Conservation (phyloP, 169 alveolate genomes). For the Babesia ovis region DNA sequence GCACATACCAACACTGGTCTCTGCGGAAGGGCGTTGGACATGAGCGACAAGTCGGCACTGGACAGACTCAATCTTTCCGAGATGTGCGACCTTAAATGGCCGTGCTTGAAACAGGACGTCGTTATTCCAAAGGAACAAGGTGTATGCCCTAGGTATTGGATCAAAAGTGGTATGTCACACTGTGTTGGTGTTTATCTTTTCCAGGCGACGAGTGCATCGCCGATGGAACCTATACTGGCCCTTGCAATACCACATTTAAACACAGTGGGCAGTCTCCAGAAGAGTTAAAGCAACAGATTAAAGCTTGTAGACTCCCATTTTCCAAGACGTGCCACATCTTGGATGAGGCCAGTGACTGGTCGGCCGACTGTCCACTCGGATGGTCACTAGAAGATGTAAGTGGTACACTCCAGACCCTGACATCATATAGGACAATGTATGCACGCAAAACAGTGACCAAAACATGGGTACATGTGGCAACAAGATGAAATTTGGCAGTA, state of each 20-base stretch:
- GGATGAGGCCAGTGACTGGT: constrained; percentile 36
- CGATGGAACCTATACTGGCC: constrained; percentile 67
- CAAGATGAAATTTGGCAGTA: constrained; percentile 9
- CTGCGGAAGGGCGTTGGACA: constrained; percentile 67
- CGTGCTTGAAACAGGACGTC: constrained; percentile 53
- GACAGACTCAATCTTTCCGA: constrained; percentile 66
- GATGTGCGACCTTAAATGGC: constrained; percentile 72
- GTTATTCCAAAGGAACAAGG: constrained; percentile 22
- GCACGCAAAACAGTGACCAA: constrained; percentile 14
- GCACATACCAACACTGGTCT: constrained; percentile 41
- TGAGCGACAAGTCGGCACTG: constrained; percentile 54
- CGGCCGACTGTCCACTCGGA: constrained; percentile 59
- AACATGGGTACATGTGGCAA: constrained; percentile 8
- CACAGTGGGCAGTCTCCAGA: constrained; percentile 31
- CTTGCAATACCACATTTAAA: constrained; percentile 51
- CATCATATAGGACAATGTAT: constrained; percentile 13
- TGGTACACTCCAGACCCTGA: not conserved
- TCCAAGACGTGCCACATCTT: constrained; percentile 23
- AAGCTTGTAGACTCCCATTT: constrained; percentile 65
- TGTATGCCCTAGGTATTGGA: constrained; percentile 67
- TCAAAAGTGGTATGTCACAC: constrained; percentile 9
- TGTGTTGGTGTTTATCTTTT: not conserved
- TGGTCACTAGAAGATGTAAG: constrained; percentile 31
- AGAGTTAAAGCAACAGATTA: constrained; percentile 25
- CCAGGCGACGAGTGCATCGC: constrained; percentile 61